These are phyloP conservation scores for Plasmodium gonderi DNA, from an alignment of 169 alveolate species.

Conservation along the genomic window DNA sequence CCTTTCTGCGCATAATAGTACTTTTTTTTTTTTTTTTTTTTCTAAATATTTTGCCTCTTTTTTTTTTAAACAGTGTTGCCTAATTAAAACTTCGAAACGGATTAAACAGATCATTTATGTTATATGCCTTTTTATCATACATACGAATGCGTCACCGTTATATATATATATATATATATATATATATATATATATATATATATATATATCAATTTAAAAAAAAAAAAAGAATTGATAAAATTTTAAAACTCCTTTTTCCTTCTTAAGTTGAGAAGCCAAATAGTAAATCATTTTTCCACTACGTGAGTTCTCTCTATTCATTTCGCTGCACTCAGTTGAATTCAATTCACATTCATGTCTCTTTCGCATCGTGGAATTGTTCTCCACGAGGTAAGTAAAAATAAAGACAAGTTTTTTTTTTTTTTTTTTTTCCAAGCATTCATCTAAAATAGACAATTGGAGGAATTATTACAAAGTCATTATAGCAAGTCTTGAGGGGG, in stretches of 20 bases:
- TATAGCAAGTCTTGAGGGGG: background rate
- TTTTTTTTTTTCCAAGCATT: background rate
- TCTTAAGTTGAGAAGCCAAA: too few relatives aligned
- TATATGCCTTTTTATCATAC: too few relatives aligned
- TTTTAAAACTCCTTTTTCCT: too few relatives aligned
- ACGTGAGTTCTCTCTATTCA: too few relatives aligned
- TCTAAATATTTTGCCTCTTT: background rate
- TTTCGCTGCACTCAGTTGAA: too few relatives aligned
- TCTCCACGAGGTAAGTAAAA: background rate
- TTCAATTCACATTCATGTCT: too few relatives aligned
- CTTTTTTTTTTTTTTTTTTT: background rate
- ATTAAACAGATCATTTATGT: background rate
- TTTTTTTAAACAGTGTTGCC: background rate
- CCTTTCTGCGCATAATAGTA: background rate
- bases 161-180: too few relatives aligned
- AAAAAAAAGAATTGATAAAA: too few relatives aligned
- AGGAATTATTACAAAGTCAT: background rate
- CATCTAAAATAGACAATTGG: background rate
- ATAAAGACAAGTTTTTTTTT: background rate
- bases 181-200: too few relatives aligned
- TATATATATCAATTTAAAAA: background rate
- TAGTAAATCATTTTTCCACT: too few relatives aligned
- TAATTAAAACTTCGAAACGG: background rate
- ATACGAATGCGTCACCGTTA: too few relatives aligned
- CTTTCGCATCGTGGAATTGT: background rate